These are phyloP conservation scores for Lepidium sativum DNA, from an alignment of 345 rosid species.

Conservation along the genomic window DNA sequence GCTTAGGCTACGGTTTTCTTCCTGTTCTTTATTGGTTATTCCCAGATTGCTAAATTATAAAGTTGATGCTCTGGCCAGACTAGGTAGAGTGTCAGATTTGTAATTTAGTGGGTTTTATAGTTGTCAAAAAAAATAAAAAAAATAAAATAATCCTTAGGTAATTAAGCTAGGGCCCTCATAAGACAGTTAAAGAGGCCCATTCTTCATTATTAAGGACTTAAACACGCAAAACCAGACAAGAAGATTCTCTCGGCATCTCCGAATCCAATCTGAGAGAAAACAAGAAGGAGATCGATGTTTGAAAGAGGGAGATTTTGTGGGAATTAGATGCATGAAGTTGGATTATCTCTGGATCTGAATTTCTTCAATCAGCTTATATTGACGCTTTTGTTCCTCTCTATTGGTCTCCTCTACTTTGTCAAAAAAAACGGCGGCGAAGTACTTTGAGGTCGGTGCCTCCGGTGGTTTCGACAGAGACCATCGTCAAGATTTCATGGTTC, in stretches of 20 bases:
- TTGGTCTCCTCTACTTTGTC: conserved; percentile 51
- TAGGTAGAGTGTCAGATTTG: no score
- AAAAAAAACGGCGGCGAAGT: conserved; percentile 81
- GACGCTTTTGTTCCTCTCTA: conserved; percentile 37
- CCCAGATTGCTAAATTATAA: no score
- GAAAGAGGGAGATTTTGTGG: neutral
- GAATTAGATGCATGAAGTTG: conserved; percentile 73
- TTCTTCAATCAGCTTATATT: conserved; percentile 58
- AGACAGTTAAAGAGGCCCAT: neutral
- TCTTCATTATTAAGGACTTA: neutral
- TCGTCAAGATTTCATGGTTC: conserved; percentile 9
- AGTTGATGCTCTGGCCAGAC: no score
- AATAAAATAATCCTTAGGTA: no score
- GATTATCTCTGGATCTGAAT: conserved; percentile 67
- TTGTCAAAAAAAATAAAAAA: no score
- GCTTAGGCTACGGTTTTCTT: no score
- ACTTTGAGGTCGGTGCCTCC: conserved; percentile 78
- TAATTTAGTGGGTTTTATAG: no score
- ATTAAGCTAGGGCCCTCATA: no score
- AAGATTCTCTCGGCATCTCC: conserved; percentile 23
- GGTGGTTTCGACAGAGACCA: conserved; percentile 42
- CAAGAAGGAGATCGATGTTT: conserved; percentile 17
- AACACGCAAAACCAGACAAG: conserved; percentile 8
- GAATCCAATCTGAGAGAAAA: conserved; percentile 14
- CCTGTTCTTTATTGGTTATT: no score